A percentile compares a stretch with the other conserved stretches of the same genome.
Conservation (phyloP, 768 basidiomycete species). For the Hortiboletus flavorubellus region DNA sequence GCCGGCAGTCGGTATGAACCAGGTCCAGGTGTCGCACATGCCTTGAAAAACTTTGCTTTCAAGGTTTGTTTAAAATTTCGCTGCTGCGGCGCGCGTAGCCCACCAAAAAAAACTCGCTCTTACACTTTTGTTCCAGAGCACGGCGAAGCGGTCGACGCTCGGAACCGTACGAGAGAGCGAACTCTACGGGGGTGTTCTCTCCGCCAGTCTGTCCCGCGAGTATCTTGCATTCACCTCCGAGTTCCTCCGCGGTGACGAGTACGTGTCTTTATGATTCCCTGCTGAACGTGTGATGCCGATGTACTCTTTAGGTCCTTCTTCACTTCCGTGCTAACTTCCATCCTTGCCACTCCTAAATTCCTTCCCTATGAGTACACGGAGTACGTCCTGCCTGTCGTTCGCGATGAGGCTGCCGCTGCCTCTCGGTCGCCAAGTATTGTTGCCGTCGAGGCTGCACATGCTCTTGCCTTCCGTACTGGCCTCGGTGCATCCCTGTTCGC, state of each 20-base stretch:
- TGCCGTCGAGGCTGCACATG: constrained; percentile 86
- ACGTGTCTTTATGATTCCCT: constrained; percentile 38
- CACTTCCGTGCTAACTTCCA: constrained; percentile 82
- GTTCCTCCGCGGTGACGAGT: constrained; percentile 96
- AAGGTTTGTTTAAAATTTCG: constrained; percentile 59
- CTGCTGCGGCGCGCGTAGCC: background rate
- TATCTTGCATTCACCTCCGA: constrained; percentile 92
- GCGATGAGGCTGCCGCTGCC: constrained; percentile 65
- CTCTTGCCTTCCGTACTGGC: constrained; percentile 89
- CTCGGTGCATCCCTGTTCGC: constrained; percentile 91
- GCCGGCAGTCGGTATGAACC: constrained; percentile 89
- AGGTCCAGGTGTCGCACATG: constrained; percentile 88
- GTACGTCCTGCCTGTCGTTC: constrained; percentile 67
- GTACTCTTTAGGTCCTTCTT: constrained; percentile 67
- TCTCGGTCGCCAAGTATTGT: constrained; percentile 55
- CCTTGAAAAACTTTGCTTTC: constrained; percentile 97
- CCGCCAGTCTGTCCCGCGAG: constrained; percentile 80
- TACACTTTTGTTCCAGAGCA: constrained; percentile 54
- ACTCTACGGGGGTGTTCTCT: constrained; percentile 89
- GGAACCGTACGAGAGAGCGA: constrained; percentile 91
- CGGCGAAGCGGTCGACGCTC: constrained; percentile 79
- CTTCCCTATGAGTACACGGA: constrained; percentile 75
- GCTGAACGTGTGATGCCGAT: background rate
- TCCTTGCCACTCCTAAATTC: constrained; percentile 79
- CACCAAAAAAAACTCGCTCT: no score